A percentile compares a stretch with the other conserved stretches of the same genome.
Evolutionary conservation across 2,329 filamentous ascomycete genomes (phyloP).

Genomic region (Biscogniauxia mediterranea): DNA sequence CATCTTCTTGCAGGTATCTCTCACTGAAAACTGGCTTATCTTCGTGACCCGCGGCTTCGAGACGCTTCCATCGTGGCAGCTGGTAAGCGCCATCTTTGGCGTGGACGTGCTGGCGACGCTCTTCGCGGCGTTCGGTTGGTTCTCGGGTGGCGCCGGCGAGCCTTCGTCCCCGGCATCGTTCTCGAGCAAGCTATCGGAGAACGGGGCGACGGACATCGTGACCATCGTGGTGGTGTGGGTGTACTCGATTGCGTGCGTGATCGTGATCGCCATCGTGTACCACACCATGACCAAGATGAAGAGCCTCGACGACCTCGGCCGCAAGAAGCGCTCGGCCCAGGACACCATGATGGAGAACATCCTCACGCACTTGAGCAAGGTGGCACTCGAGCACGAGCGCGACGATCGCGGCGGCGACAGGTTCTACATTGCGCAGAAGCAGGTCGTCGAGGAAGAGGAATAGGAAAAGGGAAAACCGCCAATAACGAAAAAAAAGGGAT

Average conservation of each 20-base stretch:
- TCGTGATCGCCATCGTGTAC: slow-evolving; percentile 52
- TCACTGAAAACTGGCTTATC: slow-evolving; percentile 76
- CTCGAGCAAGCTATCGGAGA: slow-evolving; percentile 32
- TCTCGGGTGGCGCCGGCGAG: slow-evolving; percentile 46
- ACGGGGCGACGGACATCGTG: slow-evolving; percentile 57
- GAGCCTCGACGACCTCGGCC: slow-evolving; percentile 43
- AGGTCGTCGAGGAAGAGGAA: slow-evolving; percentile 27
- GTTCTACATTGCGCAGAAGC: slow-evolving; percentile 29
- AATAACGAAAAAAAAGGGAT: not conserved
- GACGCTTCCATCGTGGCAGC: slow-evolving; percentile 68
- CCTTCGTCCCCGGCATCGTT: slow-evolving; percentile 35
- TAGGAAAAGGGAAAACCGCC: slow-evolving; percentile 2
- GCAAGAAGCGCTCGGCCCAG: slow-evolving; percentile 47
- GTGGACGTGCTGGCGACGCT: slow-evolving; percentile 67
- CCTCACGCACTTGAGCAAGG: slow-evolving; percentile 49
- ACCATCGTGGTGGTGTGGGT: slow-evolving; percentile 51
- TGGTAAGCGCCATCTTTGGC: slow-evolving; percentile 64
- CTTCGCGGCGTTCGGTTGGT: slow-evolving; percentile 70
- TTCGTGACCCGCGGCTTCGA: slow-evolving; percentile 72
- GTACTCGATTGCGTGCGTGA: slow-evolving; percentile 51
- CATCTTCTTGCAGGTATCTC: slow-evolving; percentile 68
- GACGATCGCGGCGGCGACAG: slow-evolving; percentile 40
- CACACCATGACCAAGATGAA: slow-evolving; percentile 40
- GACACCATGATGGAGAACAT: slow-evolving; percentile 55
- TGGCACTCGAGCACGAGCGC: slow-evolving; percentile 48